A percentile compares a stretch with the other conserved stretches of the same genome.
Evolutionary conservation across 352 stramenopile genomes (phyloP).

Genomic region (Blastocystis sp.): DNA sequence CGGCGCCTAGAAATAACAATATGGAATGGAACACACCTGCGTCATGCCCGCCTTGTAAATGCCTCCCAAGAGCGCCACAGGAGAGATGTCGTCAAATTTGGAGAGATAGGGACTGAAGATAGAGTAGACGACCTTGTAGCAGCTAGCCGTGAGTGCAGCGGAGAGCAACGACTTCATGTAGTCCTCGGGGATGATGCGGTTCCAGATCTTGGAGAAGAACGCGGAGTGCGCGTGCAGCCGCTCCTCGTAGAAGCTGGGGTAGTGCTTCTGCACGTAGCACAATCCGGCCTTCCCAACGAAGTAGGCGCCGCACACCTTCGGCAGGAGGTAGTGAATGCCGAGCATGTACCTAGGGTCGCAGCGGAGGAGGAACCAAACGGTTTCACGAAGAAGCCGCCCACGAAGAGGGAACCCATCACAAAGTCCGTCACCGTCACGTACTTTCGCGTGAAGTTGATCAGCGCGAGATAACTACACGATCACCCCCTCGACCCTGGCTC

Average conservation of each 20-base stretch:
- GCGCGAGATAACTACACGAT: not conserved
- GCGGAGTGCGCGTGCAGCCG: not conserved
- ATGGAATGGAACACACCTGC: not conserved
- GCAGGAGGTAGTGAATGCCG: not conserved
- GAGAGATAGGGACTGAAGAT: constrained; percentile 56
- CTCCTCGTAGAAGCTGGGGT: constrained; percentile 64
- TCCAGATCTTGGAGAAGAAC: constrained; percentile 17
- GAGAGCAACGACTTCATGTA: constrained; percentile 15
- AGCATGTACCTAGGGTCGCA: not conserved
- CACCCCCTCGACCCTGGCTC: not conserved
- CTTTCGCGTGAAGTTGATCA: constrained; percentile 2
- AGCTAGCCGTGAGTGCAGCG: not conserved
- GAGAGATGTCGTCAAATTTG: constrained; percentile 43
- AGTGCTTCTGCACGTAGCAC: constrained; percentile 16
- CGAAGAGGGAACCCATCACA: not conserved
- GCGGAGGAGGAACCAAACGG: not conserved
- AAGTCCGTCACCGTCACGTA: constrained; percentile 40
- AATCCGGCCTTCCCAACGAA: constrained; percentile 44
- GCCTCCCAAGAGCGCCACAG: constrained; percentile 22
- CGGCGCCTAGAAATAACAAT: not conserved
- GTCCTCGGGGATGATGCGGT: constrained; percentile 40
- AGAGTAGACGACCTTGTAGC: constrained; percentile 9
- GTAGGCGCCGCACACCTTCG: constrained; percentile 30
- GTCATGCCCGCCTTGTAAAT: constrained; percentile 1
- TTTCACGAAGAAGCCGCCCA: constrained; percentile 41